These are phyloP conservation scores for Arthroderma sp. DNA, from an alignment of 2,329 filamentous ascomycete species.

Conservation along the genomic window DNA sequence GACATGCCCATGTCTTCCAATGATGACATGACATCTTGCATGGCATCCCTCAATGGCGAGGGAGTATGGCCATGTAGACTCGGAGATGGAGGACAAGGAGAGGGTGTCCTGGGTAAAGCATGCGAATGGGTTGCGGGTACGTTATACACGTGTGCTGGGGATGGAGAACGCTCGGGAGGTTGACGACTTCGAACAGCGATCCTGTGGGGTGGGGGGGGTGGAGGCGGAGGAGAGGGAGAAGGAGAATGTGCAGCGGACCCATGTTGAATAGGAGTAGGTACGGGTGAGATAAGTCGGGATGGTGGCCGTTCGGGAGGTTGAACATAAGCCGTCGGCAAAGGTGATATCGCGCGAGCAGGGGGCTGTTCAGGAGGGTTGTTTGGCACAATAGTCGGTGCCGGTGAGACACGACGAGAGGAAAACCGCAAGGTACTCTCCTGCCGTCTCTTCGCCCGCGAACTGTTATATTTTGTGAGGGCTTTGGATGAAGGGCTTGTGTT, in stretches of 20 bases:
- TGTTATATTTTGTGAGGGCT: no score
- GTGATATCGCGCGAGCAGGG: conserved; percentile 3
- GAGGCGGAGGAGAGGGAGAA: conserved; percentile 61
- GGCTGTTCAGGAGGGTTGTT: conserved; percentile 1
- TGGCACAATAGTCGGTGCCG: conserved; percentile 2
- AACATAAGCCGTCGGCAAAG: no score
- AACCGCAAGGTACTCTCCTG: no score
- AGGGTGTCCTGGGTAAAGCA: conserved; percentile 32
- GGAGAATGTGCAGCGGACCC: not conserved
- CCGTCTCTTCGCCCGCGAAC: no score
- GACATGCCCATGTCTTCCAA: conserved; percentile 69
- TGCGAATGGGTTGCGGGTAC: conserved; percentile 24
- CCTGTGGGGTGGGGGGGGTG: conserved; percentile 68
- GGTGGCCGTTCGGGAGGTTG: no score
- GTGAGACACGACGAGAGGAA: no score
- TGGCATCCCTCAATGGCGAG: conserved; percentile 81
- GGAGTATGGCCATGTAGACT: conserved; percentile 60
- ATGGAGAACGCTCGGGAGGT: conserved; percentile 11
- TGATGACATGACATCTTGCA: conserved; percentile 97
- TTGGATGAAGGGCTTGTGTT: not conserved
- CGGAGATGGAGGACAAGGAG: conserved; percentile 46
- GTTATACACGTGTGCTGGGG: conserved; percentile 22
- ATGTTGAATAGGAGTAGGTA: not conserved
- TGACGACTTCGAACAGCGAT: conserved; percentile 36
- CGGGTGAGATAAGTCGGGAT: no score